Base-by-base conservation (phyloP, 2,329 filamentous ascomycete genomes). In the Malbranchea zuffiana region DNA sequence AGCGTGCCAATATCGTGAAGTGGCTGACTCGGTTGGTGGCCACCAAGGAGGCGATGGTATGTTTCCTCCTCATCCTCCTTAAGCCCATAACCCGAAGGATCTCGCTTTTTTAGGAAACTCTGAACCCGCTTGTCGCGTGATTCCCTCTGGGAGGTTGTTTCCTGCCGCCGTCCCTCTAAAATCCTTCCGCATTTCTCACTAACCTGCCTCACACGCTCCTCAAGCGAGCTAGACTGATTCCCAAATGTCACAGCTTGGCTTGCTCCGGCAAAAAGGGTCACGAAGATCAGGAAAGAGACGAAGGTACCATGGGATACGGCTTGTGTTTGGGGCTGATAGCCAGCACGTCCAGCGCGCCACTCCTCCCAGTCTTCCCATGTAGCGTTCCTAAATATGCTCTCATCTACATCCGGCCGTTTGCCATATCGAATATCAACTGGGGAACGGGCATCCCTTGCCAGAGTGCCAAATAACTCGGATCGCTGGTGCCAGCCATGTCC, bases 311-410 rank as follows among this genome's bases (percentile, higher is more conserved):
- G 93, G 41, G 80, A 82, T 61, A 88, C 77, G 2, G 37, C 39
- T 8, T 37, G 38, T 6, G 42, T 35, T 35, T 44, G 42, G 5
- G 29, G 32, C 18, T 35, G 35, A 3, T 35, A 27, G 6, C 32
- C 42, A 15, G 40, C 67, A 57, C 52, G 66, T 58, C 57, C 68
- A 57, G 75, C 67, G 49, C 82, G 72, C 78, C 81, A 93, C 29
- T 70, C 71, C 63, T 94, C 84, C 87, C 87, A 95, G 57, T 98
- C 90, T 56, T 98, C 90, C 90, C 90, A 98, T 0, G 90, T 96
- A 1, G 85, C 90, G 56, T 96, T 96, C 48, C 66, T 57, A 51
- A 67, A 72, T 32, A 78, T 73, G 56, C 54, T 67, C 39, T 51
- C 63, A 50, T 52, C 64, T 47, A 43, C 62, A 47, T 46, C 54